These are phyloP conservation scores for Cicer judaicum DNA, from an alignment of 306 rosid genomes.

Conservation along the genomic window DNA sequence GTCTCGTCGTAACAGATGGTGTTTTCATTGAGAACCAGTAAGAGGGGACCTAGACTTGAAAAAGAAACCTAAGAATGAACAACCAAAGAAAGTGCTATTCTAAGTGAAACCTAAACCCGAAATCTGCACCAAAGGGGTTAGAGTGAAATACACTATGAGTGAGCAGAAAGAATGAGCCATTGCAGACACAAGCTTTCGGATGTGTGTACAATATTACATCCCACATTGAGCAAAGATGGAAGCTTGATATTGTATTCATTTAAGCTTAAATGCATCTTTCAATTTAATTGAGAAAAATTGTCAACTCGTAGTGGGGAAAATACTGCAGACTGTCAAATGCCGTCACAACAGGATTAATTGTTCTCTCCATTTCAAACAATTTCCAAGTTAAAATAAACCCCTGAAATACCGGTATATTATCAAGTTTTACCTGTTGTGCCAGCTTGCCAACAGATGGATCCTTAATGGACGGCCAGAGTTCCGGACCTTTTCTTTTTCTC, in stretches of 20 bases:
- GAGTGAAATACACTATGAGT: slow-evolving; percentile 8
- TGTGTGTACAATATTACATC: not conserved
- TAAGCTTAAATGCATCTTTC: slow-evolving; percentile 35
- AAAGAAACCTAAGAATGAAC: slow-evolving; percentile 1
- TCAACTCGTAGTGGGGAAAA: not conserved
- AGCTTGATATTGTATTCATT: slow-evolving; percentile 17
- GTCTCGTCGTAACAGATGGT: not conserved
- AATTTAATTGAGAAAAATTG: not conserved
- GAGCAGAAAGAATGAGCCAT: slow-evolving; percentile 17
- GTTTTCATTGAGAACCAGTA: slow-evolving; percentile 10
- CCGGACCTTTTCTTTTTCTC: slow-evolving; percentile 82
- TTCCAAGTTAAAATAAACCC: slow-evolving; percentile 38
- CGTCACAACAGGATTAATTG: slow-evolving; percentile 9
- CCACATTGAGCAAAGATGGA: slow-evolving; percentile 1
- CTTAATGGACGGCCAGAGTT: slow-evolving; percentile 66
- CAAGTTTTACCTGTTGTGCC: slow-evolving; percentile 76
- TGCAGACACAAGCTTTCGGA: not conserved
- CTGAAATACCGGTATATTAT: slow-evolving; percentile 4
- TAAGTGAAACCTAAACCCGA: slow-evolving; percentile 29
- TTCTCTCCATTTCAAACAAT: slow-evolving; percentile 22
- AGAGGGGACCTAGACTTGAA: not conserved
- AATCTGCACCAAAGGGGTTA: slow-evolving; percentile 6
- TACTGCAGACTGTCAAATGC: slow-evolving; percentile 6
- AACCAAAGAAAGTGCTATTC: not conserved
- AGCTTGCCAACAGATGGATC: slow-evolving; percentile 69